phyloP scores from a whole-genome alignment of 164 flowering plant species.

The Tetrastigma voinierianum region DNA sequence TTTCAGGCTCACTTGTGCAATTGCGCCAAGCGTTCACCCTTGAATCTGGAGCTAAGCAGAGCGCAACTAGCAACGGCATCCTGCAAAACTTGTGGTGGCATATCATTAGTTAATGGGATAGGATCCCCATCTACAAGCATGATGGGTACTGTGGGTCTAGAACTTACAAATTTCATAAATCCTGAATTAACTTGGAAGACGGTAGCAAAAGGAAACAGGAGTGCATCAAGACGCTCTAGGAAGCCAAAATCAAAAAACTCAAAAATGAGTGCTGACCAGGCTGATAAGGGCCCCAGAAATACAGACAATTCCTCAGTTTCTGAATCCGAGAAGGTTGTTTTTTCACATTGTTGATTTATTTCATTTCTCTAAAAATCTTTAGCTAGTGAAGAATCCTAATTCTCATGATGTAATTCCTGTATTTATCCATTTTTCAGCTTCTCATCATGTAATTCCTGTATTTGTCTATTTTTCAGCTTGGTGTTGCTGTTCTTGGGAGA shows the following conservation, averaged over 20 bases:
- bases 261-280: slow-evolving; percentile 12
- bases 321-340: slow-evolving; percentile 65
- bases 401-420: slow-evolving; percentile 1
- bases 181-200: slow-evolving; percentile 47
- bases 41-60: slow-evolving; percentile 12
- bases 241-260: slow-evolving; percentile 19
- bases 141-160: slow-evolving; percentile 34
- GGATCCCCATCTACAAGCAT: slow-evolving; percentile 24
- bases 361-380: neutral
- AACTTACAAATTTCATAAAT: slow-evolving; percentile 31
- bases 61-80: slow-evolving; percentile 13
- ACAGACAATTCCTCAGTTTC: slow-evolving; percentile 44
- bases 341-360: neutral
- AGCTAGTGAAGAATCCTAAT: neutral
- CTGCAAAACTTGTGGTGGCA: slow-evolving; percentile 15
- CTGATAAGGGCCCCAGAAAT: slow-evolving; percentile 7
- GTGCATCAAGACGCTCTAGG: slow-evolving; percentile 32
- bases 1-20: slow-evolving; percentile 11
- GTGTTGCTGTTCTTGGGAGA: slow-evolving; percentile 46
- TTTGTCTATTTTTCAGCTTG: slow-evolving; percentile 45
- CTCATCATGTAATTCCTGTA: slow-evolving; percentile 3
- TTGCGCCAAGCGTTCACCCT: neutral
- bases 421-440: slow-evolving; percentile 43
- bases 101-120: slow-evolving; percentile 35
- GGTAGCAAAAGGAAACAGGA: slow-evolving; percentile 36